Conservation (phyloP, 805 yeast species). For the Saturnispora ahearnii region DNA sequence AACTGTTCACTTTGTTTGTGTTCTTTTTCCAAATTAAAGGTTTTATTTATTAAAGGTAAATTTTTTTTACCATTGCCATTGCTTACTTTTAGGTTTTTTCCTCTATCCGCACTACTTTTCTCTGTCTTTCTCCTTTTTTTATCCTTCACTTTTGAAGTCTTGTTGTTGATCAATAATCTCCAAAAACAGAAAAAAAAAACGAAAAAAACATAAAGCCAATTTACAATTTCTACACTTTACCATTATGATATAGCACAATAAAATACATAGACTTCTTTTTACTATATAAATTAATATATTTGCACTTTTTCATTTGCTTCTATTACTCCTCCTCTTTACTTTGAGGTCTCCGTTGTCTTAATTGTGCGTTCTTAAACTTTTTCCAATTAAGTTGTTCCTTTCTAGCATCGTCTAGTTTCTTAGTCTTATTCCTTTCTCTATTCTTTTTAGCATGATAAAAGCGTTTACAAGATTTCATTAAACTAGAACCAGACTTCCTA, state of each 20-base stretch:
- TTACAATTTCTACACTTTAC: not conserved
- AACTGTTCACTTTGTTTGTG: no score
- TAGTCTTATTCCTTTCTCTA: not conserved
- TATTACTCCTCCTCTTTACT: not conserved
- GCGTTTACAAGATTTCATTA: not conserved
- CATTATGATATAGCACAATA: not conserved
- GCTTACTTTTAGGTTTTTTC: no score
- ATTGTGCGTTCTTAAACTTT: not conserved
- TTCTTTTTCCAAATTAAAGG: no score
- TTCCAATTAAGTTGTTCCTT: not conserved
- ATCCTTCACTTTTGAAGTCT: no score
- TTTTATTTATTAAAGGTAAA: no score
- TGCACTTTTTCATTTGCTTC: not conserved
- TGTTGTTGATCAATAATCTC: no score
- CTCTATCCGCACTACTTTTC: no score
- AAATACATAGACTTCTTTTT: not conserved
- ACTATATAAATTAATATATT: conserved; percentile 1
- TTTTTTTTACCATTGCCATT: no score
- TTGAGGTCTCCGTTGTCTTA: not conserved
- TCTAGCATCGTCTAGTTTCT: not conserved
- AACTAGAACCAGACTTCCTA: not conserved
- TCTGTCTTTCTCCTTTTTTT: no score
- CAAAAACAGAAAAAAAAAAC: not conserved
- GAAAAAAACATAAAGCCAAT: not conserved
- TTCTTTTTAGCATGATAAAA: not conserved